Evolutionary conservation across 139 green algal genomes (phyloP).

Genomic region (Volvox reticuliferus): DNA sequence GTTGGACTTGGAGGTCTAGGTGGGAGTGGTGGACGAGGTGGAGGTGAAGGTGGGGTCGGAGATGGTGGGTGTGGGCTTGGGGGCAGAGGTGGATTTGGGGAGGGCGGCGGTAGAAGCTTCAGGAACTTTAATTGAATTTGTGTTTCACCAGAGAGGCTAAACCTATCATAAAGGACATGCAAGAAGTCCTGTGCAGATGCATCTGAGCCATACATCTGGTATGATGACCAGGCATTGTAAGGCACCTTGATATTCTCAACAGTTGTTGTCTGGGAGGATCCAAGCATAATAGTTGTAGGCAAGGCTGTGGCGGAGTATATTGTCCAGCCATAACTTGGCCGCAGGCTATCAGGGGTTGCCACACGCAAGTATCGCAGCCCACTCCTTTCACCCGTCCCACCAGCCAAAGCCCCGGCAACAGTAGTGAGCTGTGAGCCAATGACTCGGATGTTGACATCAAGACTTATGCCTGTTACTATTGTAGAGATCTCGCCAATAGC

Average conservation of each 20-base stretch:
- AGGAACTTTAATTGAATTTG: not conserved
- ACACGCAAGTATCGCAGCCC: constrained; percentile 1
- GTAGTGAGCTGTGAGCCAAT: not conserved
- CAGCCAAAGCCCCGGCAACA: not conserved
- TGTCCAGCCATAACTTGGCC: not conserved
- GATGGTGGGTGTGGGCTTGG: not conserved
- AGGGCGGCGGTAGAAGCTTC: not conserved
- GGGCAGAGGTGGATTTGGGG: not conserved
- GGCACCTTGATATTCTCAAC: not conserved
- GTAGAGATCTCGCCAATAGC: not conserved
- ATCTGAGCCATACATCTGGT: not conserved
- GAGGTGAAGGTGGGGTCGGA: not conserved
- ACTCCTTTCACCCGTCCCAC: not conserved
- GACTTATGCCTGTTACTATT: not conserved
- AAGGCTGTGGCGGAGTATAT: not conserved
- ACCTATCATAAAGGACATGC: not conserved
- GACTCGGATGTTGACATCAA: not conserved
- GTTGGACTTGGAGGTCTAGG: not conserved
- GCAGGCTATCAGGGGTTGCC: not conserved
- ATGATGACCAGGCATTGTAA: constrained; percentile 19
- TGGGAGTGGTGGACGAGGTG: not conserved
- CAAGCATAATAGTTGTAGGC: not conserved
- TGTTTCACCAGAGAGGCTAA: not conserved
- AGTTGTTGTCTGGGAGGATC: not conserved
- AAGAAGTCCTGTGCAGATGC: not conserved